phyloP scores from a whole-genome alignment of 2,329 filamentous ascomycete genomes.

The Claviceps humidiphila region DNA sequence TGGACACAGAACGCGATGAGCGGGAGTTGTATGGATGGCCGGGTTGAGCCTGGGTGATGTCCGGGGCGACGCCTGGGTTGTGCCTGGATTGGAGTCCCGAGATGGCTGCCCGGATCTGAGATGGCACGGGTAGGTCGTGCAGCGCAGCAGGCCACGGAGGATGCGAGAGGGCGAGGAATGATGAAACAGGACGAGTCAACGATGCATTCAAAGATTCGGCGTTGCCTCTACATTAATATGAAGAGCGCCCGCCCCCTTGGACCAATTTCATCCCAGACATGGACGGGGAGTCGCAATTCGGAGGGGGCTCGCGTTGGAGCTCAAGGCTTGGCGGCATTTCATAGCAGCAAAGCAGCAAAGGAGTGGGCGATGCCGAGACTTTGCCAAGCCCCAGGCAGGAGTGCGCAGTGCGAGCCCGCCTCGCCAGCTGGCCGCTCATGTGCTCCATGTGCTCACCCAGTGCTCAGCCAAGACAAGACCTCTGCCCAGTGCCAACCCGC shows the following conservation, averaged over 20 bases:
- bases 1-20: neutral
- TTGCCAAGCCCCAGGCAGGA: slow-evolving; percentile 9
- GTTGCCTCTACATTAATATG: slow-evolving; percentile 2
- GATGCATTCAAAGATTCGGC: neutral
- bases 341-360: slow-evolving; percentile 1
- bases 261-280: slow-evolving; percentile 1
- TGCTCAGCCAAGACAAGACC: neutral
- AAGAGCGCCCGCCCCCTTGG: neutral
- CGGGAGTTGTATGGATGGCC: neutral
- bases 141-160: neutral
- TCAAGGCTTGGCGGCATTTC: slow-evolving; percentile 10
- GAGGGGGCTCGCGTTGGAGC: slow-evolving; percentile 3
- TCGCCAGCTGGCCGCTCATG: neutral
- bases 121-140: neutral
- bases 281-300: neutral
- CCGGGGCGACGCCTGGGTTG: neutral
- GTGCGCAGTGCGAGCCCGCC: slow-evolving; percentile 1
- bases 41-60: neutral
- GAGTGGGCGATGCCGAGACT: slow-evolving; percentile 9
- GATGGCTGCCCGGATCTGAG: neutral
- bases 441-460: neutral
- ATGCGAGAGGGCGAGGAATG: neutral
- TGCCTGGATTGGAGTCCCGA: neutral
- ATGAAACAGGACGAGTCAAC: neutral
- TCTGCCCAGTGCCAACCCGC: neutral